Evolutionary conservation across 2,329 filamentous ascomycete genomes (phyloP).

Genomic region (Trichoderma sp.): DNA sequence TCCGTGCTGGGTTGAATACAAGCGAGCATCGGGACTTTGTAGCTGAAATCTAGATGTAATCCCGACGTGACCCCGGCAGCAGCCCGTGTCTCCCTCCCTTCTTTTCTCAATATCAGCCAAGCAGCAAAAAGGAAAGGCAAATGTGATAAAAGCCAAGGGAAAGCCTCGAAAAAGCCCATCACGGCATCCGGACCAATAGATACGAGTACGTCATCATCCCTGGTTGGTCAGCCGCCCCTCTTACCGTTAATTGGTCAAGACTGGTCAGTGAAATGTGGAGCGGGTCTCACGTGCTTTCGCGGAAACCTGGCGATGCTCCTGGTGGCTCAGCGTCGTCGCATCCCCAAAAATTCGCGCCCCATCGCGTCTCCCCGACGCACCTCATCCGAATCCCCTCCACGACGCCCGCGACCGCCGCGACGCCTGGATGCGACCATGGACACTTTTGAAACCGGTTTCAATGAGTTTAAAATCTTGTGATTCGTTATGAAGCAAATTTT

Average conservation of each 20-base stretch:
- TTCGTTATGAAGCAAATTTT: conserved; percentile 24
- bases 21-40: background rate
- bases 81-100: background rate
- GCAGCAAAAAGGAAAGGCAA: background rate
- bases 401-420: conserved; percentile 22
- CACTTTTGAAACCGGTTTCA: conserved; percentile 10
- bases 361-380: conserved; percentile 44
- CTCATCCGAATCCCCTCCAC: conserved; percentile 39
- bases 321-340: conserved; percentile 28
- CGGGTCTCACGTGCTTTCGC: conserved; percentile 44
- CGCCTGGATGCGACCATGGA: conserved; percentile 31
- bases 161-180: background rate
- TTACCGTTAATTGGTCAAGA: background rate
- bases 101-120: background rate
- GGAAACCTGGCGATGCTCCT: conserved; percentile 38
- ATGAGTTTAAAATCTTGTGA: conserved; percentile 10
- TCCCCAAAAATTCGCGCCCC: conserved; percentile 39
- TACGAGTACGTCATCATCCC: conserved; percentile 10
- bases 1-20: background rate
- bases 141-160: background rate
- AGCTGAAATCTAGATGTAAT: background rate
- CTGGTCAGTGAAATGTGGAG: background rate
- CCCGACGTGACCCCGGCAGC: background rate
- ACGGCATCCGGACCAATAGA: background rate
- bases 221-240: background rate